Conservation (phyloP, 352 stramenopile genomes). For the Phytophthora pini region DNA sequence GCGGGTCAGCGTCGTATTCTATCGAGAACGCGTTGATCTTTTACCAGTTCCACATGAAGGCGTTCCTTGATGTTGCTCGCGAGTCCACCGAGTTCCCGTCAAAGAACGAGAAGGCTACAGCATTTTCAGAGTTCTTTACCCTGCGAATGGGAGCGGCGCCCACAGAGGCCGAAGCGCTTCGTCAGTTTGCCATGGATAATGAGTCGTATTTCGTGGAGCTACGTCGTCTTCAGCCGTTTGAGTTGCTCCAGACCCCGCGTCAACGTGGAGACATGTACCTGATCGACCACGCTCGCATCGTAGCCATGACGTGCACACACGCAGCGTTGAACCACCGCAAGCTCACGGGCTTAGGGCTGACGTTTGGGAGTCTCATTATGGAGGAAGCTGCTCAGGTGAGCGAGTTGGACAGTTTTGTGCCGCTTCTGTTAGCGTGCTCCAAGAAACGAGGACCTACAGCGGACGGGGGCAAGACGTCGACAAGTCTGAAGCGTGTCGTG, state of each 20-base stretch:
- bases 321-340: constrained; percentile 89
- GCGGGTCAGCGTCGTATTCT: constrained; percentile 90
- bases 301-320: constrained; percentile 97
- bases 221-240: constrained; percentile 92
- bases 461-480: constrained; percentile 6
- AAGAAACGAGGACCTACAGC: constrained; percentile 8
- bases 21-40: constrained; percentile 97
- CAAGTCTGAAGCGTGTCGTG: constrained; percentile 93
- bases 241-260: constrained; percentile 92
- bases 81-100: constrained; percentile 17
- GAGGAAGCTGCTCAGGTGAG: constrained; percentile 96
- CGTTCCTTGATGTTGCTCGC: constrained; percentile 62
- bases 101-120: constrained; percentile 25
- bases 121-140: constrained; percentile 50
- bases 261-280: constrained; percentile 96
- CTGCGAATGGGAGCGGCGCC: constrained; percentile 38
- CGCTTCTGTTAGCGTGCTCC: constrained; percentile 88
- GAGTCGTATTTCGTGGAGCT: constrained; percentile 94
- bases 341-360: constrained; percentile 86
- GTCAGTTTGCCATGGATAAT: constrained; percentile 72
- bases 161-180: constrained; percentile 29
- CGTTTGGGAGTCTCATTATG: constrained; percentile 92
- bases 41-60: constrained; percentile 91
- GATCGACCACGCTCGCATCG: constrained; percentile 94
- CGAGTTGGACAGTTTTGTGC: constrained; percentile 94